A percentile compares a stretch with the other conserved stretches of the same genome.
phyloP scores from a whole-genome alignment of 768 basidiomycete genomes.

The Multifurca ochricompacta region DNA sequence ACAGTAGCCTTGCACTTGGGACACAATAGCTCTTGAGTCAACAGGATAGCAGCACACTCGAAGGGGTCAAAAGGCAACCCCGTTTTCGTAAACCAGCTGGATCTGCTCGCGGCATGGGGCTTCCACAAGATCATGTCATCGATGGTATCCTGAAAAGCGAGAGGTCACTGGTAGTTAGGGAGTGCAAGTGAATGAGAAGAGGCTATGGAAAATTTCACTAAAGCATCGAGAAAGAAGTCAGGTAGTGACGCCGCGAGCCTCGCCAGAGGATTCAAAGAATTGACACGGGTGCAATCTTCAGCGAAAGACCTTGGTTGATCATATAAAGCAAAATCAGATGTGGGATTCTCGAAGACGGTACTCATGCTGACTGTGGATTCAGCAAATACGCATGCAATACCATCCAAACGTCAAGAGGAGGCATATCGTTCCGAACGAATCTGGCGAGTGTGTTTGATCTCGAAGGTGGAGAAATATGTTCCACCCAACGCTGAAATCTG shows the following conservation, averaged over 20 bases:
- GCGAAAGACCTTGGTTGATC: slow-evolving; percentile 22
- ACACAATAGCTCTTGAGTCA: slow-evolving; percentile 28
- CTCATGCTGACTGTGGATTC: slow-evolving; percentile 29
- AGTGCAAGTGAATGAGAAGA: background rate
- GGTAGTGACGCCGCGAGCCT: background rate
- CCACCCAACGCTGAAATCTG: slow-evolving; percentile 33
- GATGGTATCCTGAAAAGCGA: slow-evolving; percentile 15
- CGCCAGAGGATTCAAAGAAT: background rate
- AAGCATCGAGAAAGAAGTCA: background rate
- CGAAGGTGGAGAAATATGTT: slow-evolving; percentile 13
- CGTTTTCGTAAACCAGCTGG: slow-evolving; percentile 21
- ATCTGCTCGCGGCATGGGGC: slow-evolving; percentile 9
- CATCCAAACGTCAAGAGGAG: slow-evolving; percentile 36
- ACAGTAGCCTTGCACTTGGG: slow-evolving; percentile 28
- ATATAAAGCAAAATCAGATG: background rate
- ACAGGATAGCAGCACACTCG: slow-evolving; percentile 26
- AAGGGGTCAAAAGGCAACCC: slow-evolving; percentile 29
- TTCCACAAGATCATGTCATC: slow-evolving; percentile 20
- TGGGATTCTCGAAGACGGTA: too few species aligned
- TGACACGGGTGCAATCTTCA: slow-evolving; percentile 22
- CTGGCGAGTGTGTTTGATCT: slow-evolving; percentile 23
- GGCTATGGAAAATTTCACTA: slow-evolving; percentile 10
- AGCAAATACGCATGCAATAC: slow-evolving; percentile 38
- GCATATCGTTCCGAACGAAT: slow-evolving; percentile 24
- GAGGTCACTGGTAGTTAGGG: background rate